Evolutionary conservation across 2,329 filamentous ascomycete species (phyloP), one percentile per base, ranked within the genome.

Genomic region (Colletotrichum sidae): DNA sequence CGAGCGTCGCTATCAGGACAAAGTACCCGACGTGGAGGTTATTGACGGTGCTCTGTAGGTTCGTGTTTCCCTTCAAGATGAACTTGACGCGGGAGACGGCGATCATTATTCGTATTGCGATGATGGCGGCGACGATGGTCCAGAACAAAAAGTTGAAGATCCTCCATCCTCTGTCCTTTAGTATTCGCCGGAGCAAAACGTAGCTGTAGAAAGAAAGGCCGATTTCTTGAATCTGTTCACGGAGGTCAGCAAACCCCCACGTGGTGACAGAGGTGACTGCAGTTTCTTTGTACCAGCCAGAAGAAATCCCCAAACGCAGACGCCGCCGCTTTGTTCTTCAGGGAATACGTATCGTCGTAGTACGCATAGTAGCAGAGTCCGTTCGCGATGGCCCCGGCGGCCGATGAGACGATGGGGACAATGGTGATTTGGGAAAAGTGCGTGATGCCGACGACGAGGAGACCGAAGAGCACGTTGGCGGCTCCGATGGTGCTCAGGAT

Each of bases 61-160:
- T 62, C 2, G 68, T 55, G 8, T 69, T 66, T 2, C 64, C 70
- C 7, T 69, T 65, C 2, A 77, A 13, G 8, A 80, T 75, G 42
- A 72, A 72, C 7, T 68, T 69, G 3, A 74, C 70, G 34, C 80
- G 70, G 1, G 72, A 69, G 4, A 72, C 69, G 11, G 76, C 71
- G 45, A 82, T 80, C 12, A 71, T 67, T 9, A 82, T 70, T 50
- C 86, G 83, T 44, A 88, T 80, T 0, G 81, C 74, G 2, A 76
- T 72, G 42, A 88, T 84, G 9, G 86, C 76, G 1, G 82, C 76
- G 41, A 90, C 76, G 67, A 90, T 86, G 4, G 81, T 83, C 67
- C 87, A 89, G 69, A 89, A 85, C 5, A 89, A 79, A 4, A 73
- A 72, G 44, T 83, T 78, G 64, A 87, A 87, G 4, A 84, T 75